Base-by-base conservation (phyloP, 2,329 filamentous ascomycete genomes). In the Leptoxyphium fumago region DNA sequence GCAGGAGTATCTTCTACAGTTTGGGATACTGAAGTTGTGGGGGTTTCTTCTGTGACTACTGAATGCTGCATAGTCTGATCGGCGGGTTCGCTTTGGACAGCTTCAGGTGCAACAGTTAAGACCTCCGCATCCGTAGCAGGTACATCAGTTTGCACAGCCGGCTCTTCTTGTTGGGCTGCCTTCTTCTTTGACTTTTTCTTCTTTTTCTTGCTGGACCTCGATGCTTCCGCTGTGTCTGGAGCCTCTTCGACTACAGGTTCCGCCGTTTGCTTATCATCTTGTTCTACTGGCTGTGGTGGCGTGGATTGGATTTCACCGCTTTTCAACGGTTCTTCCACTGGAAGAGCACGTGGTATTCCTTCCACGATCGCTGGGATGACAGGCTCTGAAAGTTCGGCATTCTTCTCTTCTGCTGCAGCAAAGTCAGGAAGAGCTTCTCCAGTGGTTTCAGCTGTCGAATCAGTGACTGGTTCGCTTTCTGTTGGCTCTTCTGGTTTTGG, bases 351-450 rank as follows among this genome's bases (percentile, higher is more conserved):
- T 3, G 21, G 21, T 26, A 7, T 4, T 7, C 7, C 21, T 26
- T 26, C 21, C 21, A 26, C 21, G 21, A 26, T 7, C 21, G 21
- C 4, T 26, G 3, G 3, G 3, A 7, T 26, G 21, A 7, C 7
- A 4, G 21, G 21, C 21, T 26, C 21, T 26, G 21, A 7, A 26
- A 26, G 4, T 26, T 52, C 49, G 21, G 46, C 51, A 10, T 46
- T 49, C 18, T 49, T 26, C 3, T 26, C 21, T 7, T 26, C 21
- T 3, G 21, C 21, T 26, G 7, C 21, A 44, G n/a, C 45, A 45
- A 15, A 9, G 32, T 36, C 32, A 15, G 32, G 9, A 9, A 15
- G 32, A 36, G 9, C 9, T 5, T 15, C 15, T 36, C 9, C 4
- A 36, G 32, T 4, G 32, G 15, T 36, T 15, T 36, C 4, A 36